These are phyloP conservation scores for Phaffomyces opuntiae DNA, from an alignment of 805 yeast species.

Conservation along the genomic window DNA sequence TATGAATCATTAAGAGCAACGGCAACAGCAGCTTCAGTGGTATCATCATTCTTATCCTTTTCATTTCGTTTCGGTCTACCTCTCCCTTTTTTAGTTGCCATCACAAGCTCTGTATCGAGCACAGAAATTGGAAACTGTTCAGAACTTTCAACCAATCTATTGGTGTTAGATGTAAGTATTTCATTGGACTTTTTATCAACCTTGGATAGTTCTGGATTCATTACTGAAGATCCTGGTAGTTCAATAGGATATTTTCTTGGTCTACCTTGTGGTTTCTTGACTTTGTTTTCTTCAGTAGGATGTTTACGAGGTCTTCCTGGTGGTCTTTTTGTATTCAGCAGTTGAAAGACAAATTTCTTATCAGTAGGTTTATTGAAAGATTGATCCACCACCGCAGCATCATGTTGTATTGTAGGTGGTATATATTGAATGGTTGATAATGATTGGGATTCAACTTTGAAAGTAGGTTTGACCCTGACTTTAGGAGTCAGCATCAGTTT, in stretches of 20 bases:
- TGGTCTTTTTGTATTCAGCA: slow-evolving; percentile 27
- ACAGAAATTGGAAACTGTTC: too few relatives aligned
- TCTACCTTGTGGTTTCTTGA: slow-evolving; percentile 24
- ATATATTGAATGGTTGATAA: slow-evolving; percentile 1
- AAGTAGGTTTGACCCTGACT: slow-evolving; percentile 20
- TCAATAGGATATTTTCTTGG: slow-evolving; percentile 22
- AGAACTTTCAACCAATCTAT: too few relatives aligned
- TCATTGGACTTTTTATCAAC: neutral
- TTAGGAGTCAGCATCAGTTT: slow-evolving; percentile 12
- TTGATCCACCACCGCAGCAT: slow-evolving; percentile 19
- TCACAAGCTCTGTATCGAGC: slow-evolving; percentile 3
- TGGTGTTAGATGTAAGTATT: neutral
- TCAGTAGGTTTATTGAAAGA: slow-evolving; percentile 12
- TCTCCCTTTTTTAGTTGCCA: slow-evolving; percentile 6
- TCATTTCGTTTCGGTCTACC: slow-evolving; percentile 14
- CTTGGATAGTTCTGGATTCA: neutral
- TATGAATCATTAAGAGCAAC: slow-evolving; percentile 7
- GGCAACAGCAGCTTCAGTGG: slow-evolving; percentile 2
- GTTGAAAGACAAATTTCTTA: slow-evolving; percentile 15
- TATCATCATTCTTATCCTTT: neutral
- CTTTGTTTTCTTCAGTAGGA: slow-evolving; percentile 38
- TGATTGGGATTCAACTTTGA: slow-evolving; percentile 13
- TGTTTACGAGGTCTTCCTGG: slow-evolving; percentile 47
- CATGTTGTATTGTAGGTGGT: slow-evolving; percentile 3
- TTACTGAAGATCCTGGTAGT: neutral